Percentiles rank a stretch among this genome's conserved stretches.
phyloP scores from a whole-genome alignment of 257 asterid species.

The Gardenia jasminoides region DNA sequence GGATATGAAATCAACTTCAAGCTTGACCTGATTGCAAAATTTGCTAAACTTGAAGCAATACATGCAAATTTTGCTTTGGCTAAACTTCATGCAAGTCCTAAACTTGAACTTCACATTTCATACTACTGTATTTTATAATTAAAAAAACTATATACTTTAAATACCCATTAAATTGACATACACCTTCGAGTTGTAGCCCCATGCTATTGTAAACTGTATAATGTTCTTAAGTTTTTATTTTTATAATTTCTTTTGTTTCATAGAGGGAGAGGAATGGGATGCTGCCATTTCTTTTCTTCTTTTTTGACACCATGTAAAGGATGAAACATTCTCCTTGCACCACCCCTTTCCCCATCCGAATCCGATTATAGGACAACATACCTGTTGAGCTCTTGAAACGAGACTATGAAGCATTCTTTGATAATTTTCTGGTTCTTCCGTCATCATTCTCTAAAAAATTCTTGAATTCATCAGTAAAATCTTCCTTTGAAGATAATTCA shows the following conservation, averaged over 20 bases:
- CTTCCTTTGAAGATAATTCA: not conserved
- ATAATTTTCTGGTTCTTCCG: conserved; percentile 88
- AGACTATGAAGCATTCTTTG: conserved; percentile 96
- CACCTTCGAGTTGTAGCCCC: not conserved
- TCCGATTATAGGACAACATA: conserved; percentile 18
- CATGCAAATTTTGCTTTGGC: not conserved
- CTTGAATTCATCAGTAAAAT: conserved; percentile 15
- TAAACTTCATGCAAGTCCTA: not conserved
- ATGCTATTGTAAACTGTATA: not conserved
- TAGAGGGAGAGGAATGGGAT: not conserved
- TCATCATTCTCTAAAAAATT: conserved; percentile 91
- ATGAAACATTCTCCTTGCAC: not conserved
- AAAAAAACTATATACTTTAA: too few relatives aligned
- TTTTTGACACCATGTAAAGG: not conserved
- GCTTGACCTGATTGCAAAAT: not conserved
- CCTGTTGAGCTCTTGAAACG: conserved; percentile 98
- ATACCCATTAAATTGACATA: not conserved
- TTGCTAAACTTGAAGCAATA: not conserved
- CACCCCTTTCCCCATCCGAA: conserved; percentile 4
- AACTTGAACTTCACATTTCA: not conserved
- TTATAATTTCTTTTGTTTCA: not conserved
- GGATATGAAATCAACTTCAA: not conserved
- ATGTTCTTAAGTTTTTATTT: not conserved
- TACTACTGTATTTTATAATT: not conserved
- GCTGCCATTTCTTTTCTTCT: not conserved